Evolutionary conservation across 768 basidiomycete genomes (phyloP), one percentile per base, ranked within the genome.

Genomic region (Antrodiella citrinella): DNA sequence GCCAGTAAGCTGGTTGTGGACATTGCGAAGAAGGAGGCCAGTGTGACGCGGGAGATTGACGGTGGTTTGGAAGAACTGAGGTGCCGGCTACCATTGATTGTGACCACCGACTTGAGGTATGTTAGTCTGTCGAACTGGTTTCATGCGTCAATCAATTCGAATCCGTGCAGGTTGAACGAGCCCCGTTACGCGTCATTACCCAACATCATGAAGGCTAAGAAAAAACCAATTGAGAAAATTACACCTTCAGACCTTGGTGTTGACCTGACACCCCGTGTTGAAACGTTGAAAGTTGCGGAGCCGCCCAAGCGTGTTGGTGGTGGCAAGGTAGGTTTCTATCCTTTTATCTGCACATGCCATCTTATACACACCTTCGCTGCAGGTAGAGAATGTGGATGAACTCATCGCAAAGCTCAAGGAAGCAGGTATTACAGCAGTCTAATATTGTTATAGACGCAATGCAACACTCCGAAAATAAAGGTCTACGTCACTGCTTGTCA

Each of bases 131-230:
- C 40, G 43, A 7, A 9, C 19, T 35, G 9, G 43, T 30, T 23
- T 19, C 4, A 40, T 42, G 18, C 42, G 4, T 15, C n/a, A 50
- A 23, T 40, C 19, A 23, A 20, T n/a, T 12, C 7, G 26, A 41
- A 49, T 50, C 19, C 7, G 24, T 41, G 12, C 26, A 90, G 86
- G 55, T 68, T 93, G 53, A 92, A 91, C 58, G 94, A 95, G 66
- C 95, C 95, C 0, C 86, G 95, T 57, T 99, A 96, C 62, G 96
- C 96, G 0, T 92, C 94, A n/a, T 67, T 99, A 52, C 91, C 92
- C 3, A 93, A 91, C 59, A 95, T 95, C 67, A 95, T 95, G 91
- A 94, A 95, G 68, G 96, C 96, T n/a, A 98, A 97, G 77, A 99
- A 97, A 78, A 99, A 99, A 72, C 84, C 87, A 12, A 68, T 97